Conservation (phyloP, 164 flowering plant genomes). For the Amborella trichopoda region DNA sequence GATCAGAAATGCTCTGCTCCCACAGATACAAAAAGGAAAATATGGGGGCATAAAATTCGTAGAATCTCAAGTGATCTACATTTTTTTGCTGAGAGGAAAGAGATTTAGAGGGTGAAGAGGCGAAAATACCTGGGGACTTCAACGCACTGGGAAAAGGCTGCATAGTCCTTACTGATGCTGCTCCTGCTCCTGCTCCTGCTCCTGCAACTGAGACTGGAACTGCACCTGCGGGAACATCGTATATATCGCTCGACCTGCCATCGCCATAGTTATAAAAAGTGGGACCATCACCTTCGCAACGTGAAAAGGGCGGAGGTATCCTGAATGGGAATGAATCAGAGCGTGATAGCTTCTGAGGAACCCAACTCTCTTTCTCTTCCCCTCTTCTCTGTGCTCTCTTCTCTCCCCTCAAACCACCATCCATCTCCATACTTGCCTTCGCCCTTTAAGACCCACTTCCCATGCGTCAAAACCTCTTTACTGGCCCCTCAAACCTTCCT, state of each 20-base stretch:
- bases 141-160: slow-evolving; percentile 28
- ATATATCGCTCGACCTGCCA: slow-evolving; percentile 9
- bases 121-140: slow-evolving; percentile 27
- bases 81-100: neutral
- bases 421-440: neutral
- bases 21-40: neutral
- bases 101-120: neutral
- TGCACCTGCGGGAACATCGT: slow-evolving; percentile 16
- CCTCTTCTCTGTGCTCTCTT: neutral
- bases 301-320: slow-evolving; percentile 10
- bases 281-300: slow-evolving; percentile 15
- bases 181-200: slow-evolving; percentile 5
- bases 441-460: neutral
- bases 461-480: neutral
- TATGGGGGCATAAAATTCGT: neutral
- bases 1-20: too few species aligned
- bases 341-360: slow-evolving; percentile 19
- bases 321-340: slow-evolving; percentile 22
- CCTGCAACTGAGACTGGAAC: slow-evolving; percentile 1
- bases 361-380: neutral
- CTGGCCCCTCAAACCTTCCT: slow-evolving; percentile 3
- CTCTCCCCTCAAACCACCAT: slow-evolving; percentile 4
- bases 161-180: slow-evolving; percentile 13
- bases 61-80: neutral
- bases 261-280: slow-evolving; percentile 14